Conservation (phyloP, 148 eudicot species). For the Rhododendron kiyosumense region DNA sequence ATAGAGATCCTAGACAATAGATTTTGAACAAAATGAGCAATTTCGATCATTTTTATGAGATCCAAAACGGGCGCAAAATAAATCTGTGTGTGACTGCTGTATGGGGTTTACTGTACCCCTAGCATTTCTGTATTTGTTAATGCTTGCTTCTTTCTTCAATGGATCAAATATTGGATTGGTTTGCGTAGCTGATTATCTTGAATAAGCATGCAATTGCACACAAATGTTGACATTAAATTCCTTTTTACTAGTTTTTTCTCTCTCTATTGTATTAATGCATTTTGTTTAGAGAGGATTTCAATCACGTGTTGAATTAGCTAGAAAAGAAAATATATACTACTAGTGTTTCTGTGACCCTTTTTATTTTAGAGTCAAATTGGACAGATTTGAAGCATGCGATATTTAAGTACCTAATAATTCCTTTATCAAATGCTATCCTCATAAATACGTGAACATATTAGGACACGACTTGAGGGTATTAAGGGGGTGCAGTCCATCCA, state of each 20-base stretch:
- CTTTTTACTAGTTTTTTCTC: not conserved
- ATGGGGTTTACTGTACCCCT: rapidly evolving
- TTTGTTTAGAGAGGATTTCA: not conserved
- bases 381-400: not conserved
- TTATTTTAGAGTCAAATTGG: not conserved
- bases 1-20: no score
- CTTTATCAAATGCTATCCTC: not conserved
- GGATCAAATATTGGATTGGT: not conserved
- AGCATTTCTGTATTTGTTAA: no score
- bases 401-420: not conserved
- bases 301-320: not conserved
- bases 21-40: no score
- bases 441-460: no score
- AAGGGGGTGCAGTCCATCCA: no score
- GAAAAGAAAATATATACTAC: no score
- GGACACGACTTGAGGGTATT: no score
- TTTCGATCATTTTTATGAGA: no score
- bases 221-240: not conserved
- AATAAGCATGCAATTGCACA: not conserved
- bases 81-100: no score
- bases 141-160: not conserved
- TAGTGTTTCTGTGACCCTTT: no score
- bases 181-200: not conserved
- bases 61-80: no score
- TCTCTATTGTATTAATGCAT: not conserved